These are phyloP conservation scores for Septoria linicola DNA, from an alignment of 2,329 filamentous ascomycete genomes.

Conservation along the genomic window DNA sequence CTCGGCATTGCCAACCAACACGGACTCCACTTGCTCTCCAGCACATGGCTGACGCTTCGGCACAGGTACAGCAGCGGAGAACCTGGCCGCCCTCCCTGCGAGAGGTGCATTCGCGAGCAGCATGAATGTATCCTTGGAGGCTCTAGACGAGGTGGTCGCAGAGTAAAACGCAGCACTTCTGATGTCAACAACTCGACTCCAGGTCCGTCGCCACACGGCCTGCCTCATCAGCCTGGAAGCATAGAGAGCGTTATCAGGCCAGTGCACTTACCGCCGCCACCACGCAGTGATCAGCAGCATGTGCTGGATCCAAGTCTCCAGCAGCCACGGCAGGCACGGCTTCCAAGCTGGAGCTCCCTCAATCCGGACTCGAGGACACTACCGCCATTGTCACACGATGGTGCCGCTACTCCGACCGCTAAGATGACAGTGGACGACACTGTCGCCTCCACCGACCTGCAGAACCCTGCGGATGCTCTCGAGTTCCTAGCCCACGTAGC, in stretches of 20 bases:
- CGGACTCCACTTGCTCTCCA: too few species aligned
- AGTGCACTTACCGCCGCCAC: conserved; percentile 19
- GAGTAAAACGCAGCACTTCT: conserved; percentile 32
- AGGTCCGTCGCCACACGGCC: background rate
- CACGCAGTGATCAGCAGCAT: conserved; percentile 18
- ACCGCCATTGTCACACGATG: conserved; percentile 31
- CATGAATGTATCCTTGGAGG: conserved; percentile 38
- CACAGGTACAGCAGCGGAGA: conserved; percentile 36
- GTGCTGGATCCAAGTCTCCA: conserved; percentile 13
- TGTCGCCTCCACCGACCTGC: conserved; percentile 36
- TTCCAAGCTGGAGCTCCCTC: conserved; percentile 28
- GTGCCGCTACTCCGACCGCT: conserved; percentile 26
- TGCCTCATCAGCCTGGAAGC: background rate
- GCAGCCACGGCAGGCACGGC: conserved; percentile 19
- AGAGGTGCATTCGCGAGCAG: conserved; percentile 37
- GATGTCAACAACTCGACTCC: conserved; percentile 12
- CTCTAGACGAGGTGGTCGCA: conserved; percentile 34
- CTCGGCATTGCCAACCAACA: background rate
- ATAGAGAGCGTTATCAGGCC: conserved; percentile 26
- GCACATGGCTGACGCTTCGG: conserved; percentile 6
- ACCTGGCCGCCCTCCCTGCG: conserved; percentile 35
- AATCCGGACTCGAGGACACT: conserved; percentile 31
- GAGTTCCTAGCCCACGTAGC: conserved; percentile 38
- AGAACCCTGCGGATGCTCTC: conserved; percentile 38
- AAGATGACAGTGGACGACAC: conserved; percentile 37